Percentiles rank a stretch among this genome's conserved stretches.
Conservation (phyloP, 2,329 filamentous ascomycete genomes). For the Cordyceps sp. region DNA sequence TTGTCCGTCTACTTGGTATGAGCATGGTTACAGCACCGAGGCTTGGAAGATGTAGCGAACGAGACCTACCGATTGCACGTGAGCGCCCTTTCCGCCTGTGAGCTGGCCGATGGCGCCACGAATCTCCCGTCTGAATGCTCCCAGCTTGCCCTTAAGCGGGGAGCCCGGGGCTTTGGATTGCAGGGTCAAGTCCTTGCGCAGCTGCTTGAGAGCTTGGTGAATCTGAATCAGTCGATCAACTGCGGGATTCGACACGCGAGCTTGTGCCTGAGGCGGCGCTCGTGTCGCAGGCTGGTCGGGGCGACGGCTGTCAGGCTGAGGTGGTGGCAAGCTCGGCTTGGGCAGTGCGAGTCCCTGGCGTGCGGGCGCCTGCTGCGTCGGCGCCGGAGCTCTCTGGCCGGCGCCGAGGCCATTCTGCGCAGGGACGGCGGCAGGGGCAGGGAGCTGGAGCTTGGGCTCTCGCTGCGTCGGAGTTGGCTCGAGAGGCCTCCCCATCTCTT, state of each 20-base stretch:
- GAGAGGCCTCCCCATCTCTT: too few relatives aligned
- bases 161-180: constrained; percentile 30
- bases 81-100: constrained; percentile 46
- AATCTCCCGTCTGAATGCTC: constrained; percentile 56
- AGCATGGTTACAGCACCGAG: too few relatives aligned
- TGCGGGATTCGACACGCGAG: constrained; percentile 1
- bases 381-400: too few relatives aligned
- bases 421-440: too few relatives aligned
- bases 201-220: constrained; percentile 50
- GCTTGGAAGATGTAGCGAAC: neutral
- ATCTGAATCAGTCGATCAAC: constrained; percentile 36
- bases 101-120: constrained; percentile 59
- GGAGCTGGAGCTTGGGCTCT: too few relatives aligned
- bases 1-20: constrained; percentile 15
- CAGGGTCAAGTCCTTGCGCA: constrained; percentile 44
- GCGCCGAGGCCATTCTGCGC: neutral
- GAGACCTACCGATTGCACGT: constrained; percentile 24
- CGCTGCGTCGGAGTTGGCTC: neutral
- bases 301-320: too few relatives aligned
- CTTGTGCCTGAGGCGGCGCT: neutral
- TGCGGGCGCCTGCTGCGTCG: too few relatives aligned
- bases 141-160: constrained; percentile 46
- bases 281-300: too few relatives aligned
- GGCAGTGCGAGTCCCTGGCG: too few relatives aligned
- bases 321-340: too few relatives aligned